These are phyloP conservation scores for Arthromyces matolae DNA, from an alignment of 768 basidiomycete species.

Conservation along the genomic window DNA sequence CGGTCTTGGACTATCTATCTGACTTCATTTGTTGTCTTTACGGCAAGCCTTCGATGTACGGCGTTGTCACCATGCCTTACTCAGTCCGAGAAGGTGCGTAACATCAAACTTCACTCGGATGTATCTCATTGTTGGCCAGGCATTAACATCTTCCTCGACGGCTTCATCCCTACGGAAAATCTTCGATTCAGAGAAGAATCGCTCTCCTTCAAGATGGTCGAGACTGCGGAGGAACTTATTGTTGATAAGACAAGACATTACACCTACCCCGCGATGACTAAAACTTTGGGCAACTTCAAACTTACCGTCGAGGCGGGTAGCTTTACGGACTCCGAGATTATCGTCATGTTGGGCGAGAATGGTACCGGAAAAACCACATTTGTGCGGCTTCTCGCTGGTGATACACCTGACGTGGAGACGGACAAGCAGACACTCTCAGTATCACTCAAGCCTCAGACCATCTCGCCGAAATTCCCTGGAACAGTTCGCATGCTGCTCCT, in stretches of 20 bases:
- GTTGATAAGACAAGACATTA: conserved; percentile 87
- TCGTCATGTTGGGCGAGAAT: conserved; percentile 99
- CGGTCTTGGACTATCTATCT: conserved; percentile 96
- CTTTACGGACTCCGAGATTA: conserved; percentile 99
- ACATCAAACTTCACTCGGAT: background rate
- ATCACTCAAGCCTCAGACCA: conserved; percentile 98
- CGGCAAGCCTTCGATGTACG: conserved; percentile 95
- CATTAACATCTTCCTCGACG: conserved; percentile 99
- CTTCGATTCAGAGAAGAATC: conserved; percentile 96
- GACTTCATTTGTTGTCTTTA: conserved; percentile 98
- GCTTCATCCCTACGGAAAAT: conserved; percentile 98
- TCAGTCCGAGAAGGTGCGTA: conserved; percentile 89
- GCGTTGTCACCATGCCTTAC: conserved; percentile 98
- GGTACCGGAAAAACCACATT: conserved; percentile 99
- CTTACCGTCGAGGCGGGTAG: conserved; percentile 85
- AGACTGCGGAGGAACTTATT: conserved; percentile 88
- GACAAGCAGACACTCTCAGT: conserved; percentile 80
- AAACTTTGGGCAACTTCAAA: conserved; percentile 94
- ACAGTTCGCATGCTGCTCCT: conserved; percentile 93
- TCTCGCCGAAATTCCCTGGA: conserved; percentile 96
- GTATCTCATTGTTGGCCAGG: conserved; percentile 41
- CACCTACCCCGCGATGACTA: conserved; percentile 93
- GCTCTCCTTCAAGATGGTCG: conserved; percentile 95
- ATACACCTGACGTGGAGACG: conserved; percentile 80
- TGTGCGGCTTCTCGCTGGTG: conserved; percentile 91